Conservation (phyloP, 2,329 filamentous ascomycete genomes). For the Niveomyces coronatus region DNA sequence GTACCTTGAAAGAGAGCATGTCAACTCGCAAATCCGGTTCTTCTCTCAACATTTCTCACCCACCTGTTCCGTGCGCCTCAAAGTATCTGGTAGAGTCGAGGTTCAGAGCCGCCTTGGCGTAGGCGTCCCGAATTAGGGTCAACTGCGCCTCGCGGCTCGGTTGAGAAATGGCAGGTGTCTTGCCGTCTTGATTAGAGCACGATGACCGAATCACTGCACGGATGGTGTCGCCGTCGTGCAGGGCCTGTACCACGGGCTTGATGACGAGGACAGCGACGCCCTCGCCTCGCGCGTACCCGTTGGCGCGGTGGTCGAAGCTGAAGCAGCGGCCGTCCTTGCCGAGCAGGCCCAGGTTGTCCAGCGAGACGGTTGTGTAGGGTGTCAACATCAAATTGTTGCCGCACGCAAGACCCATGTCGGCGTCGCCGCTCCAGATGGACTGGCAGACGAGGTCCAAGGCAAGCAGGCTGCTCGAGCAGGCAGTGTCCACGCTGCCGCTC, state of each 20-base stretch:
- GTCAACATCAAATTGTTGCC: constrained; percentile 15
- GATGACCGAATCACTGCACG: constrained; percentile 24
- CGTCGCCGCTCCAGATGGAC: constrained; percentile 20
- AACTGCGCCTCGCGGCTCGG: constrained; percentile 22
- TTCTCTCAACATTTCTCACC: no score
- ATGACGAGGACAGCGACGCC: constrained; percentile 29
- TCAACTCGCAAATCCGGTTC: no score
- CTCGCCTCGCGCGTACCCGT: constrained; percentile 40
- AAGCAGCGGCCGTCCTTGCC: neutral
- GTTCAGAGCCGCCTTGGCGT: constrained; percentile 13
- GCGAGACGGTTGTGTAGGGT: constrained; percentile 10
- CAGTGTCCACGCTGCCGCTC: neutral
- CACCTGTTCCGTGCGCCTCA: constrained; percentile 37
- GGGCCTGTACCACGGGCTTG: constrained; percentile 33
- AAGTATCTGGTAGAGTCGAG: constrained; percentile 17
- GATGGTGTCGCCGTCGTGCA: constrained; percentile 24
- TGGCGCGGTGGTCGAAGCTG: constrained; percentile 28
- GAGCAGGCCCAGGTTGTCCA: neutral
- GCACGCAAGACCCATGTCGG: constrained; percentile 16
- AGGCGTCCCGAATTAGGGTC: constrained; percentile 23
- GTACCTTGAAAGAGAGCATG: no score
- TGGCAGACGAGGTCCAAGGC: constrained; percentile 25
- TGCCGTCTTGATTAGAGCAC: constrained; percentile 29
- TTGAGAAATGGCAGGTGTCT: constrained; percentile 32
- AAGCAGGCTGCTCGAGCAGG: constrained; percentile 14